Percentiles rank a stretch among this genome's conserved stretches.
Conservation (phyloP, 805 yeast genomes). For the Candida easanensis region DNA sequence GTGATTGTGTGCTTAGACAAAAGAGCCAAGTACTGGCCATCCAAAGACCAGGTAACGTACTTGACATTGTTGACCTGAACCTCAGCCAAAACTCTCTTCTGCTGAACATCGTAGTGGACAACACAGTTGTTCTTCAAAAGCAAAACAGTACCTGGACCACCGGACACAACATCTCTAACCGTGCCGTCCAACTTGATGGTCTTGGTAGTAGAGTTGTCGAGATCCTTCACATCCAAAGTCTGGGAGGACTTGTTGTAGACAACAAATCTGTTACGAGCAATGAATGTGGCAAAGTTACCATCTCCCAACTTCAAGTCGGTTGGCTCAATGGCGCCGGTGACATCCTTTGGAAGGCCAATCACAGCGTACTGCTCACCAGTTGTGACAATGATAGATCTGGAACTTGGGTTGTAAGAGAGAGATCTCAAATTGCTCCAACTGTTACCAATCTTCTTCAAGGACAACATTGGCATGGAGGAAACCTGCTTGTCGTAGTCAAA, state of each 20-base stretch:
- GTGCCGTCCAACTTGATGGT: slow-evolving; percentile 65
- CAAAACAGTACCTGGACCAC: slow-evolving; percentile 81
- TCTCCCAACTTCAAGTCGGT: slow-evolving; percentile 74
- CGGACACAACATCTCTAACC: slow-evolving; percentile 69
- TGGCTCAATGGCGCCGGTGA: slow-evolving; percentile 93
- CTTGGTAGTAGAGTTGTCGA: slow-evolving; percentile 79
- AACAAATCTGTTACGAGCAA: slow-evolving; percentile 92
- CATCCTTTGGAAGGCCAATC: slow-evolving; percentile 77
- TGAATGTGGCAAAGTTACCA: slow-evolving; percentile 83
- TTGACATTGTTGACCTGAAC: slow-evolving; percentile 74
- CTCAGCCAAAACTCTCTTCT: slow-evolving; percentile 72
- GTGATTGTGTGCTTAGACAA: slow-evolving; percentile 91
- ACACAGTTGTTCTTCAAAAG: slow-evolving; percentile 72
- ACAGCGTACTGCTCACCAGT: slow-evolving; percentile 76
- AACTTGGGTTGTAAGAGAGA: slow-evolving; percentile 89
- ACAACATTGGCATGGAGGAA: slow-evolving; percentile 72
- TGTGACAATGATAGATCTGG: slow-evolving; percentile 79
- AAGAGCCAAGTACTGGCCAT: slow-evolving; percentile 83
- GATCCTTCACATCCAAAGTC: slow-evolving; percentile 78
- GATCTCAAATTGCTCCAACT: slow-evolving; percentile 84
- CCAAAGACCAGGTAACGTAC: slow-evolving; percentile 85
- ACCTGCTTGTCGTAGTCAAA: slow-evolving; percentile 67
- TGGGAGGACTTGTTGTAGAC: slow-evolving; percentile 64
- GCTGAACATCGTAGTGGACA: slow-evolving; percentile 87
- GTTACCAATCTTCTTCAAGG: slow-evolving; percentile 80